Evolutionary conservation across 169 alveolate genomes (phyloP).

Genomic region (Eimeria sp.): DNA sequence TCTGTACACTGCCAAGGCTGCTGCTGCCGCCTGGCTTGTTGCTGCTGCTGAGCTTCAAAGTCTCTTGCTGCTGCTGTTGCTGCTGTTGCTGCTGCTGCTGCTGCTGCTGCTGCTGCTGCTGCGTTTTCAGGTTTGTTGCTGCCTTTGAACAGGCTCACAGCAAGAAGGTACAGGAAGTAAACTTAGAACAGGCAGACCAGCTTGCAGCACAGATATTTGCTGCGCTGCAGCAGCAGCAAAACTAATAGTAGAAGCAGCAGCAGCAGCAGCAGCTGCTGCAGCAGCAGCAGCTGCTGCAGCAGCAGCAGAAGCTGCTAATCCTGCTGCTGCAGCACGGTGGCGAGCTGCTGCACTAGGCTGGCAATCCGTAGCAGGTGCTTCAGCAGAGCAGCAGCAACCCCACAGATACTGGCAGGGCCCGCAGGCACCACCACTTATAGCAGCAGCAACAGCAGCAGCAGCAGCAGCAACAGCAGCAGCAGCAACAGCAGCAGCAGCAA

Average conservation of each 20-base stretch:
- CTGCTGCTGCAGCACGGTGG: not conserved
- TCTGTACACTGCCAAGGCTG: not conserved
- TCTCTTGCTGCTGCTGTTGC: not conserved
- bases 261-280: not conserved
- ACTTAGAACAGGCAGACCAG: constrained; percentile 44
- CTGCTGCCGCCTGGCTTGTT: not conserved
- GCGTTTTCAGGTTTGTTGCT: constrained; percentile 10
- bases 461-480: no score
- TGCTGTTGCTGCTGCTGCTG: constrained; percentile 21
- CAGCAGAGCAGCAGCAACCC: not conserved
- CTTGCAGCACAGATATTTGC: constrained; percentile 21
- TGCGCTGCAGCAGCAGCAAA: constrained; percentile 38
- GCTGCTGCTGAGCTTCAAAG: not conserved
- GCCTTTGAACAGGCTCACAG: constrained; percentile 13
- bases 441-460: constrained; percentile 5
- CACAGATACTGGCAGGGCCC: not conserved
- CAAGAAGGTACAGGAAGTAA: constrained; percentile 22
- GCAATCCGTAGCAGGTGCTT: not conserved
- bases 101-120: no score
- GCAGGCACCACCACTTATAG: not conserved
- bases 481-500: not conserved
- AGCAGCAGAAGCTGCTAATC: not conserved
- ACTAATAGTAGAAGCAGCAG: constrained; percentile 9
- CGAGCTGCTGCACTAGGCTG: not conserved
- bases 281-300: no score